phyloP scores from a whole-genome alignment of 805 yeast genomes.

The Yarrowia bubula region DNA sequence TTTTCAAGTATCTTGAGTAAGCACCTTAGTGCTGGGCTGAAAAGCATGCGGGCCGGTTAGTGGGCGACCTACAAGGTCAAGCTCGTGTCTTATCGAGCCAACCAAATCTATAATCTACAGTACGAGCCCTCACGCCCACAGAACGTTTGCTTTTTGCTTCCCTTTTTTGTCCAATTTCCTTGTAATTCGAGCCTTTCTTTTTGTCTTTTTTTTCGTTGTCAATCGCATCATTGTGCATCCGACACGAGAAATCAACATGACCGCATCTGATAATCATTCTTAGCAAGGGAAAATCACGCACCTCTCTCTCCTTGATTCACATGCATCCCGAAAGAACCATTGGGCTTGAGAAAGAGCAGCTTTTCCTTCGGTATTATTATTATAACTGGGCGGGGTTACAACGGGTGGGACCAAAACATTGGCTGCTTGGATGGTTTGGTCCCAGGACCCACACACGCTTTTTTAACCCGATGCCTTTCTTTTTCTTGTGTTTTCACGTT shows the following conservation, averaged over 20 bases:
- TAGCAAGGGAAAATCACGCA: background rate
- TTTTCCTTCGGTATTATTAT: no score
- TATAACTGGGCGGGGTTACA: no score
- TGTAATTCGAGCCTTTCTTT: background rate
- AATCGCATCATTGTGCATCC: conserved; percentile 8
- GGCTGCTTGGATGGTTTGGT: no score
- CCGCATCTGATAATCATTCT: conserved; percentile 11
- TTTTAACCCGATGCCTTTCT: conserved; percentile 7
- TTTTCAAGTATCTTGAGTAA: background rate
- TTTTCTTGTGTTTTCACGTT: conserved; percentile 8
- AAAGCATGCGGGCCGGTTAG: no score
- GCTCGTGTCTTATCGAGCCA: background rate
- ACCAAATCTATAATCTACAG: no score
- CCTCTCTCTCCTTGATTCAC: no score
- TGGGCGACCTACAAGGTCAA: background rate
- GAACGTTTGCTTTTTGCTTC: background rate
- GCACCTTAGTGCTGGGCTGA: no score
- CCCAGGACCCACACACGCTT: background rate
- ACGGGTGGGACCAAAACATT: no score
- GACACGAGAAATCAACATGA: background rate
- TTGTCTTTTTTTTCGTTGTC: conserved; percentile 8
- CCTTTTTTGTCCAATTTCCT: background rate
- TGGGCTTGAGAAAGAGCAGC: no score
- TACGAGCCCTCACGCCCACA: background rate
- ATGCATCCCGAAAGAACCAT: no score